phyloP scores from a whole-genome alignment of 1,284 basidiomycete genomes.

The Exsudoporus floridanus region DNA sequence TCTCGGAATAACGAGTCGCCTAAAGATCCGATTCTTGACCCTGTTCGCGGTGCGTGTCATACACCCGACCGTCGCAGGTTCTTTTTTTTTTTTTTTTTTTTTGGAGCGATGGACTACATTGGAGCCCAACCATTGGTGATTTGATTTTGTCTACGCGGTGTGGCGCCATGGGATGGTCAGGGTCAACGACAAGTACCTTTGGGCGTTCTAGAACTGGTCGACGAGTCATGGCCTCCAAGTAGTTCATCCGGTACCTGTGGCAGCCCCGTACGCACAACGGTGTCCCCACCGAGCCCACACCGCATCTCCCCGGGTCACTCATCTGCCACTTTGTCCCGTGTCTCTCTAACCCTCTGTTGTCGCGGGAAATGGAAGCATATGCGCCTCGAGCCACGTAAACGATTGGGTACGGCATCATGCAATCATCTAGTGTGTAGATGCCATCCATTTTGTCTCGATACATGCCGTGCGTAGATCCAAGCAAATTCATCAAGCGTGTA shows the following conservation, averaged over 20 bases:
- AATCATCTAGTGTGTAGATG: conserved; percentile 2
- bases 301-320: conserved; percentile 7
- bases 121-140: neutral
- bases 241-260: too few relatives aligned
- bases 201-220: too few relatives aligned
- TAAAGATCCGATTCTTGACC: too few relatives aligned
- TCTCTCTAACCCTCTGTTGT: neutral
- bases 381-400: neutral
- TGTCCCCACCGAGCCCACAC: conserved; percentile 1
- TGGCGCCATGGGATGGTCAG: neutral
- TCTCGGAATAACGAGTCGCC: too few relatives aligned
- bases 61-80: too few relatives aligned
- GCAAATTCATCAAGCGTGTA: conserved; percentile 12
- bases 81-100: too few relatives aligned
- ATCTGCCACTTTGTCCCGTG: neutral
- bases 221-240: too few relatives aligned
- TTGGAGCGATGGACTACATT: too few relatives aligned
- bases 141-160: neutral
- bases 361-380: neutral
- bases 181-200: too few relatives aligned
- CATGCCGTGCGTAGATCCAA: conserved; percentile 23
- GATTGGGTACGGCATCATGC: neutral
- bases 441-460: conserved; percentile 13
- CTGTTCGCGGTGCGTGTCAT: too few relatives aligned
- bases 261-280: too few relatives aligned